Percentiles rank a stretch among this genome's conserved stretches.
Conservation (phyloP, 106 monocot species). For the Agapanthus africanus region DNA sequence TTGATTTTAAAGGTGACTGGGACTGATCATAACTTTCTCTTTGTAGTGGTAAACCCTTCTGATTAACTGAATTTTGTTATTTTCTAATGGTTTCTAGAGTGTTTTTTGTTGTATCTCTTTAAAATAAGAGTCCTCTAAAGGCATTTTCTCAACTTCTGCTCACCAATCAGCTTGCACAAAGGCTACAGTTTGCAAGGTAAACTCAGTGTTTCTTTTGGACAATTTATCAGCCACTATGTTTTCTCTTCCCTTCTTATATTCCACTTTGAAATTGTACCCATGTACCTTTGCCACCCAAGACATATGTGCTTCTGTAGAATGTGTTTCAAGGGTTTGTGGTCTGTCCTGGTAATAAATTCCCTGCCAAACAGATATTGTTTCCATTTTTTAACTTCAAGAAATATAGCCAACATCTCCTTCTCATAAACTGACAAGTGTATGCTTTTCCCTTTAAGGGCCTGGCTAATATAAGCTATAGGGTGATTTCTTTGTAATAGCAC, state of each 20-base stretch:
- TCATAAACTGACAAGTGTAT: not conserved
- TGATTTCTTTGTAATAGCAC: too few species aligned
- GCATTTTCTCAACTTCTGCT: not conserved
- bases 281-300: not conserved
- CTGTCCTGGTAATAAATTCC: too few species aligned
- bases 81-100: not conserved
- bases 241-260: not conserved
- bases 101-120: not conserved
- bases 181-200: too few species aligned
- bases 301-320: not conserved
- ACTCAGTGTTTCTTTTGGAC: not conserved
- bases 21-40: not conserved
- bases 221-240: not conserved
- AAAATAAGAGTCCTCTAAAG: not conserved
- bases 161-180: not conserved
- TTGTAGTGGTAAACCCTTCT: not conserved
- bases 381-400: not conserved
- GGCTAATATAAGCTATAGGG: too few species aligned
- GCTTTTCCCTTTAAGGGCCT: not conserved
- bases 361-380: not conserved
- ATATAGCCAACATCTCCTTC: not conserved
- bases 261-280: too few species aligned
- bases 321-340: slow-evolving; percentile 8
- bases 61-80: too few species aligned
- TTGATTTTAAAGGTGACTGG: not conserved